Evolutionary conservation across 2,329 filamentous ascomycete genomes (phyloP), one percentile per base, ranked within the genome.

Genomic region (Xylariaceae sp.): DNA sequence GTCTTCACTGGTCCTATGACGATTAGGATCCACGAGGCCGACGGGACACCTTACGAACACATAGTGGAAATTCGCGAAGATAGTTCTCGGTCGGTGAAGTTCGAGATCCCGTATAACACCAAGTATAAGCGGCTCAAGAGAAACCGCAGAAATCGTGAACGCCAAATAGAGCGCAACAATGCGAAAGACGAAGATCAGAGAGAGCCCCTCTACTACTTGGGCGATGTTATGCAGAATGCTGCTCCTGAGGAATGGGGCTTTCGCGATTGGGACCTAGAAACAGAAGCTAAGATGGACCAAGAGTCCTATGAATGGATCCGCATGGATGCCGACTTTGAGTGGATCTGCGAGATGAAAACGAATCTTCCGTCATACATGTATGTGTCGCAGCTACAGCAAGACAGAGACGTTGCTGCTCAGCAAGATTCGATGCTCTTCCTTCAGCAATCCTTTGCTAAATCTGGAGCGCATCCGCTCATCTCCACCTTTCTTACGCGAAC

Each of bases 301-400:
- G 93, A 98, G 63, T 95, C 89, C 0, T 98, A 96, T 60, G 93
- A 98, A 64, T 98, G 94, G 93, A 95, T 98, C 56, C 85, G 93
- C 17, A 87, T 97, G 69, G 93, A 98, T 65, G 91, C 92, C 14
- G 94, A 98, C 67, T 97, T 97, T 56, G 93, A 98, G 65, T 98
- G 93, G 93, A 84, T 96, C 47, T 93, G 87, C 67, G 85, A 85
- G 55, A 87, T 95, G 66, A 83, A 85, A 49, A 74, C 77, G 10
- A 85, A 84, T 52, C 89, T 96, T 77, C 89, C 89, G 37, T 82
- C 88, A 4, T 97, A 97, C 73, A 98, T 98, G 94, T 96, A 93
- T 64, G 82, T 95, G 47, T 96, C 93, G 19, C 93, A 98, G 65
- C 74, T 98, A 51, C 93, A 98, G 64, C 93, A 98, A 66, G 93